Evolutionary conservation across 768 basidiomycete species (phyloP).

Genomic region (Termitomyces sp.): DNA sequence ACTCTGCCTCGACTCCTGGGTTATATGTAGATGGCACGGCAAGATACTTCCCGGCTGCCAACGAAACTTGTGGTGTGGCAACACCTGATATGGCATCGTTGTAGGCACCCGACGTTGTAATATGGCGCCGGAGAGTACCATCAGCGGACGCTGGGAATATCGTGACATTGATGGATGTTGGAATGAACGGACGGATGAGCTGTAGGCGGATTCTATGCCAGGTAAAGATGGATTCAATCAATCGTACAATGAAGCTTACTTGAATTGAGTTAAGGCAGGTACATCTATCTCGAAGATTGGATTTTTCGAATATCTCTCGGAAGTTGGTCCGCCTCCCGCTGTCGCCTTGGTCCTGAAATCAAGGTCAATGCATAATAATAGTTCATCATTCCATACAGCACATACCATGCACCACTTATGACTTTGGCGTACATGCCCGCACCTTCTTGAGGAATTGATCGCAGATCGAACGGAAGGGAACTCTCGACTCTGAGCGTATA

Average conservation of each 20-base stretch:
- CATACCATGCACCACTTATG: constrained; percentile 70
- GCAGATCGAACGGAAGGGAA: constrained; percentile 56
- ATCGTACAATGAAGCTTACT: constrained; percentile 36
- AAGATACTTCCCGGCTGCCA: constrained; percentile 66
- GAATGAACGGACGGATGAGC: constrained; percentile 39
- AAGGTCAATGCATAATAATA: not conserved
- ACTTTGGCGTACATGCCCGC: constrained; percentile 84
- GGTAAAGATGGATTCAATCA: not conserved
- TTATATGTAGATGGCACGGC: constrained; percentile 72
- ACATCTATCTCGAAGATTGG: constrained; percentile 65
- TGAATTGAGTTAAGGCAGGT: constrained; percentile 48
- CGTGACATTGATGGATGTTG: constrained; percentile 57
- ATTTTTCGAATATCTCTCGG: constrained; percentile 60
- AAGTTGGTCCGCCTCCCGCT: constrained; percentile 70
- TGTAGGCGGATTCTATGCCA: constrained; percentile 65
- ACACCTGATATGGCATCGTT: constrained; percentile 74
- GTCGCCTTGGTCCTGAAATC: constrained; percentile 46
- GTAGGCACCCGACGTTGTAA: constrained; percentile 79
- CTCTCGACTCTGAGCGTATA: constrained; percentile 67
- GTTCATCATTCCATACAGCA: not conserved
- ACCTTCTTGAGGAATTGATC: constrained; percentile 76
- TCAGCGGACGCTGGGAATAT: constrained; percentile 39
- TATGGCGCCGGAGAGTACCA: constrained; percentile 31
- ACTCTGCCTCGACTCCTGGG: constrained; percentile 52
- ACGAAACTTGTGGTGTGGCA: constrained; percentile 44